A percentile compares a stretch with the other conserved stretches of the same genome.
Conservation (phyloP, 2,329 filamentous ascomycete genomes). For the Neopestalotiopsis sp. region DNA sequence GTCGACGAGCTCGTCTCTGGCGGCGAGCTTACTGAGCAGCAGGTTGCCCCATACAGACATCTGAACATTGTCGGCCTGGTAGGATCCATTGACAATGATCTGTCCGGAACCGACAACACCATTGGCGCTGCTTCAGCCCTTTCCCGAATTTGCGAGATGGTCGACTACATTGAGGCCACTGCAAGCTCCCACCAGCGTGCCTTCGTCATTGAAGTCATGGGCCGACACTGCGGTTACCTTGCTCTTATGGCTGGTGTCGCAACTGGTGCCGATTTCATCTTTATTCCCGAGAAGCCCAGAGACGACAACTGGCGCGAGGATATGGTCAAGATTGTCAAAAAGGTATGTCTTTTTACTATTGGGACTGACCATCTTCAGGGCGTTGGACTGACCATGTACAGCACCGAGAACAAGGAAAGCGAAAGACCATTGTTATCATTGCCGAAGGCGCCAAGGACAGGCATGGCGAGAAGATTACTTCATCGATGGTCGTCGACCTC, state of each 20-base stretch:
- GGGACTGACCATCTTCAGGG: background rate
- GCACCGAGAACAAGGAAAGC: constrained; percentile 88
- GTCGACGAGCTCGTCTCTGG: constrained; percentile 81
- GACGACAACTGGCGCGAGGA: constrained; percentile 86
- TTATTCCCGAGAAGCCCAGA: constrained; percentile 93
- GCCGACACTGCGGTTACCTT: constrained; percentile 95
- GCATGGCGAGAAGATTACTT: constrained; percentile 81
- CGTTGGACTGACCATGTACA: constrained; percentile 41
- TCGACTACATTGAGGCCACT: constrained; percentile 96
- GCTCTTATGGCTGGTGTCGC: constrained; percentile 95
- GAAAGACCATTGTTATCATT: constrained; percentile 97
- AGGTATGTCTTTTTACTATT: constrained; percentile 48
- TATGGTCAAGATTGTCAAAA: constrained; percentile 79
- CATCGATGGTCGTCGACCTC: constrained; percentile 82
- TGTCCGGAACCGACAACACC: constrained; percentile 95
- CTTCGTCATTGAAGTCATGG: constrained; percentile 99
- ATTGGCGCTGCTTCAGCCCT: constrained; percentile 97
- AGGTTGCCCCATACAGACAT: constrained; percentile 78
- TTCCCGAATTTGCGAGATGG: constrained; percentile 89
- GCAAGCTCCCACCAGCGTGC: constrained; percentile 93
- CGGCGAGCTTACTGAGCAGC: constrained; percentile 71
- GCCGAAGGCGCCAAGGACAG: constrained; percentile 92
- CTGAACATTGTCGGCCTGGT: constrained; percentile 97
- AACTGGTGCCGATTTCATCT: constrained; percentile 94
- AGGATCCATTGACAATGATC: constrained; percentile 97